These are phyloP conservation scores for Fagopyrum homotropicum DNA, from an alignment of 148 eudicot species.

Conservation along the genomic window DNA sequence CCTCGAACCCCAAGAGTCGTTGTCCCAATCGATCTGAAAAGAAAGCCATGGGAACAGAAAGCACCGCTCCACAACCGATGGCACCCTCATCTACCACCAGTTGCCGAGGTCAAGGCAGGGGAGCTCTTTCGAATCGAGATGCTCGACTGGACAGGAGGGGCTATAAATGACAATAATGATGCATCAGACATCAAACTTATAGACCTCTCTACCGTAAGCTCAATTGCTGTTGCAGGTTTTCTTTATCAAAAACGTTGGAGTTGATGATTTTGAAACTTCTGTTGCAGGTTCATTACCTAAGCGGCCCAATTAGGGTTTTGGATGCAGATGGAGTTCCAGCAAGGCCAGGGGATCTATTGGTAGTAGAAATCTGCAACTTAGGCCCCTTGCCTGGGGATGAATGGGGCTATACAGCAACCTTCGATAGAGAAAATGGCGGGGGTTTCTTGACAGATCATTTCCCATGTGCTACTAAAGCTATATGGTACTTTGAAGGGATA, in stretches of 20 bases:
- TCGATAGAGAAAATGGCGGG: slow-evolving; percentile 92
- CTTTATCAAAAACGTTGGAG: too few relatives aligned
- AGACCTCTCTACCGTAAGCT: neutral
- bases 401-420: slow-evolving; percentile 92
- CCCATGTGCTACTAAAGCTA: slow-evolving; percentile 86
- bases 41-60: slow-evolving; percentile 8
- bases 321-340: slow-evolving; percentile 66
- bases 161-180: neutral
- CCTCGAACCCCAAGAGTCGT: neutral
- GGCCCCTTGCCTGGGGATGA: slow-evolving; percentile 95
- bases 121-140: slow-evolving; percentile 2
- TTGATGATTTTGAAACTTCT: neutral
- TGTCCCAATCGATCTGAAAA: slow-evolving; percentile 4
- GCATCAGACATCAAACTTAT: neutral
- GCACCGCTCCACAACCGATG: slow-evolving; percentile 11
- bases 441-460: slow-evolving; percentile 94
- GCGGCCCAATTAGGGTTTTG: slow-evolving; percentile 70
- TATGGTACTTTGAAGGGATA: slow-evolving; percentile 98
- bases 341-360: slow-evolving; percentile 79
- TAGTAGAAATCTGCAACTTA: slow-evolving; percentile 86
- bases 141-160: slow-evolving; percentile 10
- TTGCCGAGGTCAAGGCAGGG: slow-evolving; percentile 8
- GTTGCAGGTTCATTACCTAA: slow-evolving; percentile 74
- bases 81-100: slow-evolving; percentile 2
- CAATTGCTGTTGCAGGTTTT: neutral